phyloP scores from a whole-genome alignment of 305 asterid species.

The Fraxinus sp. region DNA sequence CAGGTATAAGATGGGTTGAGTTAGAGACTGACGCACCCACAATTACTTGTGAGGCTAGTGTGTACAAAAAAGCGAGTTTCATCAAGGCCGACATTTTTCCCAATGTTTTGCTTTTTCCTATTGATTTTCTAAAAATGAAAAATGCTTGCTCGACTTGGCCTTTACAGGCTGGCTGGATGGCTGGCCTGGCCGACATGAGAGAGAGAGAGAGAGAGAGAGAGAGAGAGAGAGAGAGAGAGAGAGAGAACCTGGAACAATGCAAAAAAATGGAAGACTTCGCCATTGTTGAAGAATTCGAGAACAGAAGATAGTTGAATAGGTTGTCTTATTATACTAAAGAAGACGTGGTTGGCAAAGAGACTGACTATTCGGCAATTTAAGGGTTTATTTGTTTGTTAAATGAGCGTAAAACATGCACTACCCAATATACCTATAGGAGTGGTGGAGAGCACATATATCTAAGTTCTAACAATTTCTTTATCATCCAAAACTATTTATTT shows the following conservation, averaged over 20 bases:
- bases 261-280: constrained; percentile 29
- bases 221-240: not conserved
- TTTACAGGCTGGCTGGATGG: not conserved
- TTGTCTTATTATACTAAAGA: constrained; percentile 21
- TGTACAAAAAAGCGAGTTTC: not conserved
- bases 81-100: not conserved
- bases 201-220: not conserved
- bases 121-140: not conserved
- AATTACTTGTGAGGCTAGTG: not conserved
- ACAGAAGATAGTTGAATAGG: constrained; percentile 17
- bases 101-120: not conserved
- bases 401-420: constrained; percentile 40
- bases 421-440: constrained; percentile 27
- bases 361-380: constrained; percentile 8
- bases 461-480: not conserved
- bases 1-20: not conserved
- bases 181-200: not conserved
- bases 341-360: constrained; percentile 4
- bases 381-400: constrained; percentile 16
- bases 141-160: not conserved
- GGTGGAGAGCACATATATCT: not conserved
- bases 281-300: constrained; percentile 28
- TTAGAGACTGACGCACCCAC: not conserved
- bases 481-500: not conserved
- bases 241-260: constrained; percentile 28